These are phyloP conservation scores for Globisporangium rhizosaccharum DNA, from an alignment of 352 stramenopile genomes.

Conservation along the genomic window DNA sequence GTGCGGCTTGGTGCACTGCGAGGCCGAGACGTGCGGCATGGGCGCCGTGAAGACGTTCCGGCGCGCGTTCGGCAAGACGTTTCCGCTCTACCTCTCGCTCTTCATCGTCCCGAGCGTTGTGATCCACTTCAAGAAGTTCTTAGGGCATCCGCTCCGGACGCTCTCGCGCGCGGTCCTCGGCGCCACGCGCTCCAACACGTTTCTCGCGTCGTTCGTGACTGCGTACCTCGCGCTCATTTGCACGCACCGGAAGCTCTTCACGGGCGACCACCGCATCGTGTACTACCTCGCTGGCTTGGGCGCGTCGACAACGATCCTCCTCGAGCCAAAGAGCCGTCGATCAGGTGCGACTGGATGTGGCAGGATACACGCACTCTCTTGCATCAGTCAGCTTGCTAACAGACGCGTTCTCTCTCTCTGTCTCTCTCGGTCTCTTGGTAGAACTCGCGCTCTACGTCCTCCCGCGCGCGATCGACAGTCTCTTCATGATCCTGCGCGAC, in stretches of 20 bases:
- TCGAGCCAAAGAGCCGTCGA: constrained; percentile 75
- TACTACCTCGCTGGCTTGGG: constrained; percentile 72
- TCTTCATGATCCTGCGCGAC: constrained; percentile 73
- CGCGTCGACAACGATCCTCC: constrained; percentile 63
- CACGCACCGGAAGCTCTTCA: constrained; percentile 42
- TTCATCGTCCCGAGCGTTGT: constrained; percentile 81
- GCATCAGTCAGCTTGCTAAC: not conserved
- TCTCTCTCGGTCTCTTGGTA: constrained; percentile 10
- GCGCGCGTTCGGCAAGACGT: constrained; percentile 53
- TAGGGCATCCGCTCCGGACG: constrained; percentile 44
- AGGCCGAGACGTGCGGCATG: constrained; percentile 37
- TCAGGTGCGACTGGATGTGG: constrained; percentile 35
- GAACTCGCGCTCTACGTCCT: constrained; percentile 78
- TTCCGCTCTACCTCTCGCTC: constrained; percentile 80
- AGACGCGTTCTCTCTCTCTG: not conserved
- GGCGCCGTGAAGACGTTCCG: constrained; percentile 52
- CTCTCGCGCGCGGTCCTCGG: constrained; percentile 53
- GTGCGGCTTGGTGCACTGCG: constrained; percentile 59
- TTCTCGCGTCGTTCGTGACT: constrained; percentile 66
- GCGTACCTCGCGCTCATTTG: constrained; percentile 69
- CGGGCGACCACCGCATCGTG: constrained; percentile 62
- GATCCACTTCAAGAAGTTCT: constrained; percentile 78
- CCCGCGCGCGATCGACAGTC: constrained; percentile 66
- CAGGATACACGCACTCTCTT: not conserved
- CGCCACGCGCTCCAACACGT: constrained; percentile 72